Evolutionary conservation across 352 stramenopile genomes (phyloP).

Genomic region (Phytopythium cucurbitacearum): DNA sequence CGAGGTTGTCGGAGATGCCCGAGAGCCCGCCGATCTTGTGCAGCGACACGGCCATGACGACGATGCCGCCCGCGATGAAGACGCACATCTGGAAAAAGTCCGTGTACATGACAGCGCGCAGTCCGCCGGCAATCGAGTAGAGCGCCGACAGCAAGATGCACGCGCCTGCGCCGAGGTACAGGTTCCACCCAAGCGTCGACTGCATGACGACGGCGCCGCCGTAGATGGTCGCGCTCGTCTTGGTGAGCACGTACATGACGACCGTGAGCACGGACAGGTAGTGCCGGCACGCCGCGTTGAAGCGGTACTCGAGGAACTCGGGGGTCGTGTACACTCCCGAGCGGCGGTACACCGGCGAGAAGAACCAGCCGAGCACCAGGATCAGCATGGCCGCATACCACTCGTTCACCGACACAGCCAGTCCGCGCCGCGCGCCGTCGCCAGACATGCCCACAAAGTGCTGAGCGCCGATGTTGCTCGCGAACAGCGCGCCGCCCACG

Average conservation of each 20-base stretch:
- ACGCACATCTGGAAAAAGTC: conserved; percentile 65
- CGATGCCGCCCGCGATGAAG: conserved; percentile 46
- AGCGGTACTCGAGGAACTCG: conserved; percentile 45
- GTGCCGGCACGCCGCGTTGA: conserved; percentile 38
- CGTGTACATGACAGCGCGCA: conserved; percentile 67
- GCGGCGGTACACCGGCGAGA: conserved; percentile 55
- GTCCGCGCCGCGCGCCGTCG: conserved; percentile 44
- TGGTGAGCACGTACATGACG: conserved; percentile 67
- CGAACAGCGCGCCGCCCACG: conserved; percentile 51
- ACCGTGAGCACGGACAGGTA: conserved; percentile 55
- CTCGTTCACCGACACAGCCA: conserved; percentile 60
- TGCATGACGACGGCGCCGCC: conserved; percentile 54
- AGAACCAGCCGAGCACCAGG: conserved; percentile 51
- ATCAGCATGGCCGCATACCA: conserved; percentile 57
- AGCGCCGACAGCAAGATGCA: conserved; percentile 46
- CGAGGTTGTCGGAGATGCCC: conserved; percentile 43
- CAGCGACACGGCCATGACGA: conserved; percentile 45
- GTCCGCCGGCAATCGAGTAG: conserved; percentile 54
- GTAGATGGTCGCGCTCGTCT: conserved; percentile 64
- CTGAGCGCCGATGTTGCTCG: conserved; percentile 59
- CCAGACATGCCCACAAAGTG: conserved; percentile 71
- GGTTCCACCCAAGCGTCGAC: conserved; percentile 49
- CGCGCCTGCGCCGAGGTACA: conserved; percentile 40
- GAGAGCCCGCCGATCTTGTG: conserved; percentile 50
- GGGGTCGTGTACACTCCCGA: conserved; percentile 49